Base-by-base conservation (phyloP, 73 alveolate genomes). In the Stentor coeruleus region DNA sequence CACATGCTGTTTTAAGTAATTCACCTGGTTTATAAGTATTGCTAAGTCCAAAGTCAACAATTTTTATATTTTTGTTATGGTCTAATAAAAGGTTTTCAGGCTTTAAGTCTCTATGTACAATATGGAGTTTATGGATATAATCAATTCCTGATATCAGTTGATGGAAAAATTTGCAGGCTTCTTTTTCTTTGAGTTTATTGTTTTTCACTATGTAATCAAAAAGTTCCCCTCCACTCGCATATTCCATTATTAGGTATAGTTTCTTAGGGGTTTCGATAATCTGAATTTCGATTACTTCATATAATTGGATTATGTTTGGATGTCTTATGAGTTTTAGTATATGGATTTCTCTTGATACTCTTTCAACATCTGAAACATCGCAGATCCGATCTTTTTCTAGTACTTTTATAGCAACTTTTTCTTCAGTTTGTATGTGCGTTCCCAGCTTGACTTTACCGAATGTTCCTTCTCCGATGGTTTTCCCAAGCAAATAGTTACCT, bases 31-130 rank as follows among this genome's bases (percentile, higher is more conserved):
- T 14, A 35, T 81, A 38, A 30, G 72, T 55, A 82, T 81, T 82
- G 20, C 96, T 85, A 35, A 93, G 89, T 59, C 99, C 98, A 81
- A 95, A 95, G 89, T 95, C 99, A 3, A 95, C 95, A 28, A 95
- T 91, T 84, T 94, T 97, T 59, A 97, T 91, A 33, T 88, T 86
- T 39, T 93, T 86, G 77, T 97, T 97, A 75, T 82, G 83, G 55
- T 94, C 98, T 1, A 97, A 88, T 40, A 97, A 92, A 82, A 97
- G 86, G 87, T 97, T 97, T 88, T 97, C 99, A 33, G 99, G 99
- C 77, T 97, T 97, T 49, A 97, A 87, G 90, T 97, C 99, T 41
- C 99, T 55, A 89, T 93, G 98, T 31, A 92, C 95, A 40, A 93
- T 88, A 3, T 87, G 87, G 33, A 91, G 83, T 26, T 92, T 88